A percentile compares a stretch with the other conserved stretches of the same genome.
Evolutionary conservation across 768 basidiomycete species (phyloP).

Genomic region (Ephemerocybe angulata): DNA sequence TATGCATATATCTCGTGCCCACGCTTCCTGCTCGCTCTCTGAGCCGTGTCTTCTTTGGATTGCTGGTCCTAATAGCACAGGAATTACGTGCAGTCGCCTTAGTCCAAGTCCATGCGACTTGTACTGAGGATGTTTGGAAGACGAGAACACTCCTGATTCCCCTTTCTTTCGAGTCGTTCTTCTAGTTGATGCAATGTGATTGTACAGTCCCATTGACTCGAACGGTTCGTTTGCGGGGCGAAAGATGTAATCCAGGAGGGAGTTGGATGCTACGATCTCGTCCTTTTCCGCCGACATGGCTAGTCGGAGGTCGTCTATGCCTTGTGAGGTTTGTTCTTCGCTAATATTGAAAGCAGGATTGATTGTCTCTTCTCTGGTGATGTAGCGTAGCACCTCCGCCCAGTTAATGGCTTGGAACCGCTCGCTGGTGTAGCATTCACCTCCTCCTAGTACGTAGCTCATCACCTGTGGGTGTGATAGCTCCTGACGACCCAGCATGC

Average conservation of each 20-base stretch:
- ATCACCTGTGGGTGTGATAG: constrained; percentile 27
- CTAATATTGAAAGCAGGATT: no score
- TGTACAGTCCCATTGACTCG: no score
- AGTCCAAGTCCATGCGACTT: not conserved
- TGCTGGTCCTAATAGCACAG: not conserved
- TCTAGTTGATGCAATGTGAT: no score
- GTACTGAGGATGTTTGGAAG: not conserved
- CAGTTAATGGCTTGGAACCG: not conserved
- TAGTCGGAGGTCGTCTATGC: no score
- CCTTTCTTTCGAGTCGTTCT: no score
- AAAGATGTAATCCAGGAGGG: no score
- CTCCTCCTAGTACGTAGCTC: constrained; percentile 22
- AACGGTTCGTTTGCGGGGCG: not conserved
- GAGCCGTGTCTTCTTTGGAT: no score
- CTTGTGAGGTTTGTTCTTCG: no score
- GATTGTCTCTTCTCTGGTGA: no score
- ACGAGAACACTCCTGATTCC: no score
- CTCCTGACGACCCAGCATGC: constrained; percentile 18
- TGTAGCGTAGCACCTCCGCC: not conserved
- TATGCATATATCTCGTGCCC: constrained; percentile 8
- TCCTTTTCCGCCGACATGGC: not conserved
- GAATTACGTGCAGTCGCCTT: not conserved
- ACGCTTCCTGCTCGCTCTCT: not conserved
- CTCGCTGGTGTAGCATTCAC: not conserved
- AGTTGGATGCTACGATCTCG: no score